phyloP scores from a whole-genome alignment of 1,284 basidiomycete species.

The Peniophora sp. region DNA sequence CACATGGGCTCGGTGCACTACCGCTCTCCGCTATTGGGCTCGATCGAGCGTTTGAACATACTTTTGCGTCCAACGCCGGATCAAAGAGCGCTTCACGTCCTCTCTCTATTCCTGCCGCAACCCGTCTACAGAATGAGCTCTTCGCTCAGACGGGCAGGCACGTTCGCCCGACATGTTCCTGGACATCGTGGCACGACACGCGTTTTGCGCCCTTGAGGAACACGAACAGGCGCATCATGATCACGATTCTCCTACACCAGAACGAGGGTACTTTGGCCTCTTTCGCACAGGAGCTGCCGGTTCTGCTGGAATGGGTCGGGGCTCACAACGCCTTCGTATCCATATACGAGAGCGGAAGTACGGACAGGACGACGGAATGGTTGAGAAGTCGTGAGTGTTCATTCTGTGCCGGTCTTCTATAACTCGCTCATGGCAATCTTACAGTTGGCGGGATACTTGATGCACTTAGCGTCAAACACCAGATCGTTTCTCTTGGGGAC shows the following conservation, averaged over 20 bases:
- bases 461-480: not conserved
- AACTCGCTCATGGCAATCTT: too few relatives aligned
- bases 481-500: not conserved
- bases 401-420: not conserved
- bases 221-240: not conserved
- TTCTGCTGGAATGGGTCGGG: slow-evolving; percentile 13
- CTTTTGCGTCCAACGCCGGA: too few relatives aligned
- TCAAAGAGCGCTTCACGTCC: too few relatives aligned
- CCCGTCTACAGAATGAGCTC: too few relatives aligned
- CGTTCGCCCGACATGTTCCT: not conserved
- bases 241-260: not conserved
- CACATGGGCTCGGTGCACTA: too few relatives aligned
- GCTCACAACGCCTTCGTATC: slow-evolving; percentile 12
- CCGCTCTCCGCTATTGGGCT: too few relatives aligned
- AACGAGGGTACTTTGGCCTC: slow-evolving; percentile 8
- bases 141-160: too few relatives aligned
- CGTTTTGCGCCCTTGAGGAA: not conserved
- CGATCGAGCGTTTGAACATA: too few relatives aligned
- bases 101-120: too few relatives aligned
- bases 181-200: not conserved
- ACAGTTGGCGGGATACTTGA: not conserved
- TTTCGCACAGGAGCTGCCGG: slow-evolving; percentile 13
- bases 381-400: slow-evolving; percentile 7
- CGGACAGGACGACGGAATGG: slow-evolving; percentile 15
- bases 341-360: slow-evolving; percentile 20